These are phyloP conservation scores for Aspergillus coremiiformis DNA, from an alignment of 495 filamentous ascomycete genomes.

Conservation along the genomic window DNA sequence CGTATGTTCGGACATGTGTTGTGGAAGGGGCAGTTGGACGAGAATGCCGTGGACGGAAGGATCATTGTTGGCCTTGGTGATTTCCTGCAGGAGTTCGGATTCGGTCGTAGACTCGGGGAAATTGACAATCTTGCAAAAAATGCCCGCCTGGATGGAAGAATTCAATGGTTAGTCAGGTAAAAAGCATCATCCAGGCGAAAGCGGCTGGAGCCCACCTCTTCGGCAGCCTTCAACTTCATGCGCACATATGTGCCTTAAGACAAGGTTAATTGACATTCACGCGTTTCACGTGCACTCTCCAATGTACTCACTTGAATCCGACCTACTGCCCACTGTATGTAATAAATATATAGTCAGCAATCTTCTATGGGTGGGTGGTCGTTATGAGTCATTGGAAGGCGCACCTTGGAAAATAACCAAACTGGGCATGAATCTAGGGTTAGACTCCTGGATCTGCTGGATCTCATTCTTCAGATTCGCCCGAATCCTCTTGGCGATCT, in stretches of 20 bases:
- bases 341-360: constrained; percentile 8
- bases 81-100: constrained; percentile 72
- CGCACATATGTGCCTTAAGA: constrained; percentile 86
- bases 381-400: constrained; percentile 12
- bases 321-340: constrained; percentile 66
- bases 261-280: constrained; percentile 19
- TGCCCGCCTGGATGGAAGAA: constrained; percentile 58
- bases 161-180: constrained; percentile 5
- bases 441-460: constrained; percentile 65
- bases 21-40: constrained; percentile 85
- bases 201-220: constrained; percentile 56
- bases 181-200: not conserved
- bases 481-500: constrained; percentile 84
- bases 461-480: constrained; percentile 72
- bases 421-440: constrained; percentile 79
- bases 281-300: not conserved
- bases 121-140: constrained; percentile 76
- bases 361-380: constrained; percentile 1
- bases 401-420: constrained; percentile 89
- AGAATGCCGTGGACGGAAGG: constrained; percentile 82
- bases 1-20: constrained; percentile 78
- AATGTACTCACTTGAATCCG: constrained; percentile 73
- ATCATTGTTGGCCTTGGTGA: constrained; percentile 80
- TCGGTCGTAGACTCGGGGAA: constrained; percentile 77
- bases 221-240: constrained; percentile 97